Percentiles rank a stretch among this genome's conserved stretches.
phyloP scores from a whole-genome alignment of 2,329 filamentous ascomycete genomes.

The Claviceps africana region DNA sequence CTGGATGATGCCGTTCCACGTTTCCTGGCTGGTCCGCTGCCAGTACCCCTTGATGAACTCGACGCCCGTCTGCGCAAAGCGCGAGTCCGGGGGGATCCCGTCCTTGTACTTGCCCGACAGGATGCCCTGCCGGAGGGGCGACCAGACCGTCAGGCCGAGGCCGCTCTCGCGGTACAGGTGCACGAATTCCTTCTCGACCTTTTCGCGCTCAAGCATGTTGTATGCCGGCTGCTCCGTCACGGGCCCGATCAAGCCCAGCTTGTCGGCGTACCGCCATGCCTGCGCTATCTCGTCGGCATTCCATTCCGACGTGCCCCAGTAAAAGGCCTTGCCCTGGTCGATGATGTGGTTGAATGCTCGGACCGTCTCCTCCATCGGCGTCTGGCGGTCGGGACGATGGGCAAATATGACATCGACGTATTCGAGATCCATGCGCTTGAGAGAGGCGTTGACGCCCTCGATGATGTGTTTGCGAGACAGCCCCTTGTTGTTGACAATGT shows the following conservation, averaged over 20 bases:
- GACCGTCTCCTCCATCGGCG: slow-evolving; percentile 57
- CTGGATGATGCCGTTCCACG: slow-evolving; percentile 41
- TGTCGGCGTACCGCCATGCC: slow-evolving; percentile 47
- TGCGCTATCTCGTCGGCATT: slow-evolving; percentile 49
- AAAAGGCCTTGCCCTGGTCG: slow-evolving; percentile 51
- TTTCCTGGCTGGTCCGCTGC: slow-evolving; percentile 35
- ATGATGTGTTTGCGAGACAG: slow-evolving; percentile 57
- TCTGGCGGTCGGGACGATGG: slow-evolving; percentile 52
- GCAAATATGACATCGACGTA: slow-evolving; percentile 59
- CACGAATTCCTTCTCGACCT: slow-evolving; percentile 49
- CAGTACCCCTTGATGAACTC: slow-evolving; percentile 40
- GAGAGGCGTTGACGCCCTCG: slow-evolving; percentile 46
- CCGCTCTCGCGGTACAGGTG: slow-evolving; percentile 46
- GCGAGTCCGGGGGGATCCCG: slow-evolving; percentile 44
- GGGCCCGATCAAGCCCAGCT: slow-evolving; percentile 46
- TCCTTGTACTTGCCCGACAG: slow-evolving; percentile 55
- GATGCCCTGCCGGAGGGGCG: slow-evolving; percentile 42
- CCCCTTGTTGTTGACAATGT: slow-evolving; percentile 51
- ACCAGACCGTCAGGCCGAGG: slow-evolving; percentile 49
- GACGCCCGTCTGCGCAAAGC: slow-evolving; percentile 41
- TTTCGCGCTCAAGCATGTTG: slow-evolving; percentile 46
- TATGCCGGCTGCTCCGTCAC: slow-evolving; percentile 55
- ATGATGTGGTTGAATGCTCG: slow-evolving; percentile 59
- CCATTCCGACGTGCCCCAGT: slow-evolving; percentile 61
- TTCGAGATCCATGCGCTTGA: slow-evolving; percentile 41